Base-by-base conservation (phyloP, 2,329 filamentous ascomycete genomes). In the Trichothecium roseum region DNA sequence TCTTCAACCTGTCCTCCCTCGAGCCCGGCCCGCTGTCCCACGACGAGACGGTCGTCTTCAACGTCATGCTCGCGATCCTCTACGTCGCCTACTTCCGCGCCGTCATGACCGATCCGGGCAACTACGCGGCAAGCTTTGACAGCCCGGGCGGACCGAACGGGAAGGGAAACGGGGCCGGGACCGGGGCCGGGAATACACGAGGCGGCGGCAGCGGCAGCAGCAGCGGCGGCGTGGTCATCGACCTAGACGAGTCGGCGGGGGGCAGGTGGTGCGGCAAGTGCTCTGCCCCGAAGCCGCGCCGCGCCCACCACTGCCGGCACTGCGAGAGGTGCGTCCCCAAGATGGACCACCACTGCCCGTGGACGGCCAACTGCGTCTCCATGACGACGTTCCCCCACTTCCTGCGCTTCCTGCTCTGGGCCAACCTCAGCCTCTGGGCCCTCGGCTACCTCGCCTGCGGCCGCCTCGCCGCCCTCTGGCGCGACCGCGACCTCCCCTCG, bases 291-390 rank as follows among this genome's bases (percentile, higher is more conserved):
- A 91, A 91, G 51, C 84, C 85, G 2, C 76, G 80, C 1, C 68
- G 85, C 43, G 75, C 84, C 2, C 85, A 91, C 64, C 85, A 93
- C 64, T 93, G 85, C 61, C 79, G 78, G 42, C 72, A 74, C 45
- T 93, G 84, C 60, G 65, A 66, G 43, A 74, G 79, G 47, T 87
- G 83, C 56, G 73, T 87, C 33, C 80, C 81, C 27, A 81, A 77
- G 58, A 88, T 88, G 83, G 83, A 88, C 60, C 82, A 87, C 59
- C 84, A 93, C 61, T 91, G 84, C 52, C 83, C 84, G 3, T 91
- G 84, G 84, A 89, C 83, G 4, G 65, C 62, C 41, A 89, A 88
- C 59, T 93, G 85, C 62, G 82, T 91, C 36, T 87, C 82, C 10
- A 73, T 87, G 55, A 79, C 78, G 40, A 88, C 82, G 1, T 84